Base-by-base conservation (phyloP, 768 basidiomycete species). In the Pulveroboletus frians region DNA sequence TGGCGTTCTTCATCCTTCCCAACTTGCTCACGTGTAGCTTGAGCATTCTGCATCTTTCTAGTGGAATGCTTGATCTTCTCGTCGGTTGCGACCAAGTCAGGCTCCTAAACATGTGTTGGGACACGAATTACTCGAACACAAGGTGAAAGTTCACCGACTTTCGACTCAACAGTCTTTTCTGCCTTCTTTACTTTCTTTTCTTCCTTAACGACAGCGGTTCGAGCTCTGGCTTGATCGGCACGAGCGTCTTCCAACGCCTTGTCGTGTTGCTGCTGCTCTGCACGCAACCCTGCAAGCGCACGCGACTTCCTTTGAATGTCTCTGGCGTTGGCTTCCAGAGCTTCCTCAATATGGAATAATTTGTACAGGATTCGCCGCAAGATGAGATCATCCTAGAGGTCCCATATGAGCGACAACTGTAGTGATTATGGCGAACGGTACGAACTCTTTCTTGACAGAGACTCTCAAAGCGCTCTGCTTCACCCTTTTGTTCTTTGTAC, bases 401-500 rank as follows among this genome's bases (percentile, higher is more conserved):
- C 41, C 43, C 26, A 46, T 49, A 55, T 53, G 34, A 56, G 52
- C n/a, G 6, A 41, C 17, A 13, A 15, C 6, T 10, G 34, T 9
- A 21, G 27, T 3, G 4, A 1, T 18, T 15, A 17, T 26, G 8
- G 10, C 6, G 23, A 46, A 29, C n/a, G 11, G 2, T 5, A 71
- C 83, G 29, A 36, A 92, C 92, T 65, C 78, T 73, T 58, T 93
- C 84, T 46, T 85, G 73, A 58, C 80, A 79, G 13, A 98, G 71
- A 8, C 73, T 74, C 65, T 93, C 87, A 58, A 94, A 97, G 37
- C 86, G 75, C 56, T 91, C 88, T 4, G 93, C 92, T 64, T 98
- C 95, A 5, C 79, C 81, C 68, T 94, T 92, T 71, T 98, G 96
- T 64, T 97, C 93, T 71, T 92, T 92, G 71, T 94, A 98, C 61